A percentile compares a stretch with the other conserved stretches of the same genome.
These are phyloP conservation scores for Fusarium siculi DNA, from an alignment of 2,329 filamentous ascomycete species.

Conservation along the genomic window DNA sequence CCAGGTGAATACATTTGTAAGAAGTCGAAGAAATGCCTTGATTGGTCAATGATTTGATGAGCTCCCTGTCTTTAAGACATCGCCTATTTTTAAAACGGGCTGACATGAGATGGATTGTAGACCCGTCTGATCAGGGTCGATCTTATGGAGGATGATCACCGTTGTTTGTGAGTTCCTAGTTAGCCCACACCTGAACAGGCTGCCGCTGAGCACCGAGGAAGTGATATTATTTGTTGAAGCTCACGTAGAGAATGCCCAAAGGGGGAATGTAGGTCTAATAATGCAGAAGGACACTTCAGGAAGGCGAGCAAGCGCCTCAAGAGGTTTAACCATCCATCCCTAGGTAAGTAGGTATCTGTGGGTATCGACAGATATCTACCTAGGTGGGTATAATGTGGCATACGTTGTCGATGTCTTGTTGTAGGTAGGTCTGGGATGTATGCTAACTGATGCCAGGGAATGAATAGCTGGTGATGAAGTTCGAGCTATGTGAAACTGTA, in stretches of 20 bases:
- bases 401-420: neutral
- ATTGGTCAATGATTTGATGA: constrained; percentile 13
- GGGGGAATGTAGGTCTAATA: neutral
- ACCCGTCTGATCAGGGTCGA: constrained; percentile 7
- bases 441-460: neutral
- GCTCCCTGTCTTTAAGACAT: neutral
- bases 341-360: neutral
- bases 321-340: constrained; percentile 1
- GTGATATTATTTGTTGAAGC: neutral
- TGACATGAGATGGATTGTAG: neutral
- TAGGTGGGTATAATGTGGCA: neutral
- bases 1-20: neutral
- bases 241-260: neutral
- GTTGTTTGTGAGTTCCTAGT: neutral
- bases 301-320: constrained; percentile 4
- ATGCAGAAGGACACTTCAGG: constrained; percentile 9
- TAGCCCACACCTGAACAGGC: neutral
- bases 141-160: constrained; percentile 18
- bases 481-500: constrained; percentile 10
- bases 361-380: neutral
- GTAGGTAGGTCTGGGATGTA: neutral
- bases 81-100: constrained; percentile 1
- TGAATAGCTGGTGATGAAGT: neutral
- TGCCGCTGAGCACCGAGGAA: neutral
- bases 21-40: neutral